These are phyloP conservation scores for Periglandula ipomoeae DNA, from an alignment of 2,329 filamentous ascomycete species.

Conservation along the genomic window DNA sequence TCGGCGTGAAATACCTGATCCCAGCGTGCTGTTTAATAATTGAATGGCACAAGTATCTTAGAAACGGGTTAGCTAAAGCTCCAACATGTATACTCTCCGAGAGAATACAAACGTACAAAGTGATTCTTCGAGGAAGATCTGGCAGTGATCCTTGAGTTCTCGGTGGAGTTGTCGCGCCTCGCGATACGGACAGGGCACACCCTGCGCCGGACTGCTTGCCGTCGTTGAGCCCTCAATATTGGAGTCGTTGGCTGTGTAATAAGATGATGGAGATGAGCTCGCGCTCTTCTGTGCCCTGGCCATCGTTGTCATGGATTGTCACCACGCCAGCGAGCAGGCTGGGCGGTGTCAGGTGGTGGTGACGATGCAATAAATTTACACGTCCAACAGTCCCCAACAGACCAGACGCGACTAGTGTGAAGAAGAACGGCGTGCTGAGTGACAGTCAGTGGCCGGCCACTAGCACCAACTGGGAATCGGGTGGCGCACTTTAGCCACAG, in stretches of 20 bases:
- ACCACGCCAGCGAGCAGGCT: neutral
- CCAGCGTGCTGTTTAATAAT: constrained; percentile 56
- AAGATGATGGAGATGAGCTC: constrained; percentile 24
- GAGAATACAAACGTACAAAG: constrained; percentile 43
- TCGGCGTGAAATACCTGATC: constrained; percentile 34
- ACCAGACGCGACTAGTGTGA: too few relatives aligned
- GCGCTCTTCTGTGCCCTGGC: constrained; percentile 12
- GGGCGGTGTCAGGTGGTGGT: neutral
- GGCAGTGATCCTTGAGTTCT: constrained; percentile 56
- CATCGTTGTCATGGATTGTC: constrained; percentile 7
- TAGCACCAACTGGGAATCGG: too few relatives aligned
- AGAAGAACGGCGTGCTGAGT: too few relatives aligned
- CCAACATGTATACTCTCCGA: neutral
- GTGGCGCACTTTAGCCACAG: too few relatives aligned
- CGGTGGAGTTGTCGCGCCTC: constrained; percentile 47
- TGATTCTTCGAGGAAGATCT: constrained; percentile 67
- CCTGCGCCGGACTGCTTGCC: constrained; percentile 25
- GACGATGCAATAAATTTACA: neutral
- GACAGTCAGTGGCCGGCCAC: too few relatives aligned
- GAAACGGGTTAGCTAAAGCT: neutral
- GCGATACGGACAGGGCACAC: constrained; percentile 35
- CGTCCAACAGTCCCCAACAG: too few relatives aligned
- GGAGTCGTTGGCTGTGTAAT: constrained; percentile 25
- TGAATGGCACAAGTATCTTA: constrained; percentile 40
- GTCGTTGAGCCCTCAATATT: constrained; percentile 22